A percentile compares a stretch with the other conserved stretches of the same genome.
Evolutionary conservation across 2,329 filamentous ascomycete species (phyloP).

Genomic region (Colletotrichum sp.): DNA sequence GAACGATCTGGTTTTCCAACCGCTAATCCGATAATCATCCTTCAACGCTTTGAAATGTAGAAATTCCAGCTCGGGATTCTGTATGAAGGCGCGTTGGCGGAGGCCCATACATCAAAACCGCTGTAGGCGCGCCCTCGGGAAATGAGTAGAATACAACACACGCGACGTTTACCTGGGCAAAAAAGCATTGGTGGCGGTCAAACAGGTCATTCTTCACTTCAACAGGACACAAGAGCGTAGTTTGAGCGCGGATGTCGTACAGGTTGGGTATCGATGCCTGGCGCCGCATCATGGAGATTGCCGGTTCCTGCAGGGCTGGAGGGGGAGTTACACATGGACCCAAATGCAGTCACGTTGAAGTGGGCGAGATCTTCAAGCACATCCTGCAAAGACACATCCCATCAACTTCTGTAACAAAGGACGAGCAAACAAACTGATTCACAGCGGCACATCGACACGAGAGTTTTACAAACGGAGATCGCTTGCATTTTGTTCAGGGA

Average conservation of each 20-base stretch:
- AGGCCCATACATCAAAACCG: neutral
- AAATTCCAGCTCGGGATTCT: neutral
- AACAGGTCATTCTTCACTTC: neutral
- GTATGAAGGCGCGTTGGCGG: neutral
- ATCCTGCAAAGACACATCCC: neutral
- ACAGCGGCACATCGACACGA: neutral
- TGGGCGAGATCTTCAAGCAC: neutral
- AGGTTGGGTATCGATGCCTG: neutral
- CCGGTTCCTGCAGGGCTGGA: neutral
- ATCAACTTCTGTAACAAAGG: neutral
- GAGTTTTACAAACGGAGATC: neutral
- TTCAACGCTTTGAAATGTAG: neutral
- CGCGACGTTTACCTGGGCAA: neutral
- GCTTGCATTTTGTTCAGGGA: slow-evolving; percentile 17
- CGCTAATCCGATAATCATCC: neutral
- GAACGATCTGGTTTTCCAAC: neutral
- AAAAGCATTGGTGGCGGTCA: neutral
- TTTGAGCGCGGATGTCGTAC: neutral
- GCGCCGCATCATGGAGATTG: neutral
- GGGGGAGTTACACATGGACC: neutral
- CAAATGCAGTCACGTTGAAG: neutral
- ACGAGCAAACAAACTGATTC: neutral
- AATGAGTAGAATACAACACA: neutral
- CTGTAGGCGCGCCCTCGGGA: neutral
- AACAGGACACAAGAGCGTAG: neutral